Evolutionary conservation across 148 eudicot genomes (phyloP), one percentile per base, ranked within the genome.

Genomic region (Nyssa sinensis): DNA sequence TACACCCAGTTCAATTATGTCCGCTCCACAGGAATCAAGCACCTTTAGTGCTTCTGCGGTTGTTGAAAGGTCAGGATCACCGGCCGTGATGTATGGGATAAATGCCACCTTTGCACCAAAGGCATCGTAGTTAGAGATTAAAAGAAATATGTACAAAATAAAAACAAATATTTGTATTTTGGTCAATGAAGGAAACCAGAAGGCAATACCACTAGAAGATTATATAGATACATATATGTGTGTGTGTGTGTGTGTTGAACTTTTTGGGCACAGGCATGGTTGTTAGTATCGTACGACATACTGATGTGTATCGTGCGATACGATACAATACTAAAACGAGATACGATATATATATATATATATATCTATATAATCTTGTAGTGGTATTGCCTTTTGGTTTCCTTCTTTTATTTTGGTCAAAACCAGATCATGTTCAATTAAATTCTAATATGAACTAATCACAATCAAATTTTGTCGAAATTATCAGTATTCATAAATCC

Each of bases 41-140:
- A 94, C 78, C 81, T 92, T 94, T 78, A 94, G 63, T 14, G 93
- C 98, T 83, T 88, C 89, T 11, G 93, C 93, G 25, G 98, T 94
- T 31, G 94, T 90, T 29, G 89, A 82, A 76, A 94, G 86, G 82
- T 94, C 92, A 32, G 98, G 98, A 69, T 94, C 97, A 57, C 98
- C 98, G 29, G 97, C 98, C 25, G 97, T 94, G 82, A 94, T 92
- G 82, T 87, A 94, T 62, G 97, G 98, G 68, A 94, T 94, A 30
- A 94, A 64, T 57, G 96, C 98, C 84, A 90, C 97, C 98, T 90
- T 80, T 55, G 25, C 62, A 83, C 61, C 72, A 83, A 37, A 83
- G 51, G 24, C 60, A 77, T 17, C 30, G 28, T 68, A 33, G 64
- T 71, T 70, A 84, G 41, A 57, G n/a, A n/a, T n/a, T n/a, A 21